Evolutionary conservation across 2,329 filamentous ascomycete species (phyloP), one percentile per base, ranked within the genome.

Genomic region (Aspergillus sp.): DNA sequence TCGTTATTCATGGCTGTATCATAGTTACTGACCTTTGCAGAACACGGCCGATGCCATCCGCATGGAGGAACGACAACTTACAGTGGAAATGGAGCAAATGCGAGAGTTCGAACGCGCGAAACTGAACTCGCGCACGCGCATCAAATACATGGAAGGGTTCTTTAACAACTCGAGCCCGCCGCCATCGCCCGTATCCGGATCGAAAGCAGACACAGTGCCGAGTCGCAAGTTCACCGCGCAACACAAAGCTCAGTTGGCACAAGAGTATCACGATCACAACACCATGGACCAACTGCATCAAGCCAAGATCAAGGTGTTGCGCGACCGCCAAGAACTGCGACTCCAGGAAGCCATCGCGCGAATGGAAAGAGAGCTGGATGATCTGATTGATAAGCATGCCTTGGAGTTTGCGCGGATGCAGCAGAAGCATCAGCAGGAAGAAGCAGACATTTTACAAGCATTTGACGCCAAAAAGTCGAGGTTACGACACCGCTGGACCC

Each of bases 71-170:
- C 72, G 77, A 12, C 79, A 81, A 57, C 71, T 81, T 0, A 72
- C 76, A 3, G 71, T 78, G 0, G 79, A 81, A 66, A 74, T 81
- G 50, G 76, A 80, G 43, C 75, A 80, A 58, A 70, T 75, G 38
- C 75, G 77, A 21, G 79, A 81, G 30, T 78, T 80, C 51, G 75
- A 80, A 45, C 70, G 73, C 7, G 76, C 76, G 10, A 80, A 81
- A 61, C 66, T 73, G 58, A 76, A 78, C 45, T 76, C 77, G 7
- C 72, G 76, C 32, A 78, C 75, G 9, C 76, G 79, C 53, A 79
- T 81, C 53, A 79, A 78, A 55, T 74, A 81, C 54, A 81, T 81
- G 79, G 79, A 81, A 67, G 77, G 76, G 21, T 81, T 80, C 65
- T 77, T 79, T 57, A 74, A 69, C 57, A 79, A 73, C 52, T 69